Percentiles rank a stretch among this genome's conserved stretches.
phyloP scores from a whole-genome alignment of 495 filamentous ascomycete genomes.

The Ascobolus immersus region DNA sequence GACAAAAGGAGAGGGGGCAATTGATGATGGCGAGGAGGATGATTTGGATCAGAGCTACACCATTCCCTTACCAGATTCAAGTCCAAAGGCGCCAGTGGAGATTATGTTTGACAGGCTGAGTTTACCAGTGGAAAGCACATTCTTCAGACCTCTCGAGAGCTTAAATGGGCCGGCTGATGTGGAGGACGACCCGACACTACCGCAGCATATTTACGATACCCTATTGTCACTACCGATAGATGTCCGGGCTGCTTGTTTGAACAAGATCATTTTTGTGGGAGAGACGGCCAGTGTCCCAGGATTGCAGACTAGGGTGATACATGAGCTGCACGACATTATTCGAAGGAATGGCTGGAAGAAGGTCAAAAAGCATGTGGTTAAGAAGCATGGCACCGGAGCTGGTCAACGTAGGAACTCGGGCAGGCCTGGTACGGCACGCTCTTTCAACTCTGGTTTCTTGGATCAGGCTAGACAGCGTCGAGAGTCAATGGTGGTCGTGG shows the following conservation, averaged over 20 bases:
- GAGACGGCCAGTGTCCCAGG: slow-evolving; percentile 60
- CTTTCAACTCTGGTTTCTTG: slow-evolving; percentile 3
- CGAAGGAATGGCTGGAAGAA: slow-evolving; percentile 48
- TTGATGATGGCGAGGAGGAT: too few relatives aligned
- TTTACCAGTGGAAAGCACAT: slow-evolving; percentile 45
- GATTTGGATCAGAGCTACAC: too few relatives aligned
- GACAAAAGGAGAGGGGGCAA: too few relatives aligned
- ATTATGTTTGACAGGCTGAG: slow-evolving; percentile 41
- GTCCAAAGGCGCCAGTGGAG: too few relatives aligned
- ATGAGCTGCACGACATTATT: slow-evolving; percentile 41
- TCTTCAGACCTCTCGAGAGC: too few relatives aligned
- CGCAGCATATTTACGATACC: slow-evolving; percentile 44
- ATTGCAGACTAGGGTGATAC: slow-evolving; percentile 49
- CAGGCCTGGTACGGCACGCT: slow-evolving; percentile 1
- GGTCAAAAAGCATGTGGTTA: slow-evolving; percentile 19
- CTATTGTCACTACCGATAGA: slow-evolving; percentile 56
- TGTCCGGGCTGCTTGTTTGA: slow-evolving; percentile 61
- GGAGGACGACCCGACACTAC: slow-evolving; percentile 60
- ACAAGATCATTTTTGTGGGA: slow-evolving; percentile 68
- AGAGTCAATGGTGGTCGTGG: not conserved
- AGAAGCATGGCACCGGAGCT: slow-evolving; percentile 11
- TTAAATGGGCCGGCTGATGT: too few relatives aligned
- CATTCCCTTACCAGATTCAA: too few relatives aligned
- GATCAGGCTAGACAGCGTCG: slow-evolving; percentile 2
- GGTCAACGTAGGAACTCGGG: slow-evolving; percentile 8